Evolutionary conservation across 139 green algal genomes (phyloP).

Genomic region (Micractinium conductrix): DNA sequence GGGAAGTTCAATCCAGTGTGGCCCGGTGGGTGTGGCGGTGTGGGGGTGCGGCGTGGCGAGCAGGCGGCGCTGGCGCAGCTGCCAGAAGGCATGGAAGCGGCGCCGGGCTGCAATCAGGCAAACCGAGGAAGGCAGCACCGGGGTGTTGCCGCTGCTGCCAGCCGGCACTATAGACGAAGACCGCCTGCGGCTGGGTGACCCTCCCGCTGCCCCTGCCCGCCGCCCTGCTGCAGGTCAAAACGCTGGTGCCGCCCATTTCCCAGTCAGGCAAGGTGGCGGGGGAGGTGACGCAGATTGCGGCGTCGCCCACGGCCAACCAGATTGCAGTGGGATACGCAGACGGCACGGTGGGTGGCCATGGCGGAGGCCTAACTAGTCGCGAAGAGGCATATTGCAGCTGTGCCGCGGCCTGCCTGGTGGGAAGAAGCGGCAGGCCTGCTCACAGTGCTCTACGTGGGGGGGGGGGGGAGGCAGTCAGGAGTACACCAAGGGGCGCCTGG

Average conservation of each 20-base stretch:
- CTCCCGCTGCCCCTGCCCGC: too few species aligned
- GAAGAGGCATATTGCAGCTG: background rate
- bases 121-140: too few species aligned
- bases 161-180: too few species aligned
- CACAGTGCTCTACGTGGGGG: background rate
- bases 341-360: slow-evolving; percentile 59
- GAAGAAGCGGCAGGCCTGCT: background rate
- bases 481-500: background rate
- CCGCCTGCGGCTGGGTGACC: too few species aligned
- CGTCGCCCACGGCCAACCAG: slow-evolving; percentile 54
- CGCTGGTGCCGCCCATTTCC: slow-evolving; percentile 48
- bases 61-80: too few species aligned
- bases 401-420: background rate
- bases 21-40: too few species aligned
- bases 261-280: slow-evolving; percentile 50
- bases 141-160: too few species aligned
- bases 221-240: slow-evolving; percentile 44
- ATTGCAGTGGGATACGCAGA: slow-evolving; percentile 86
- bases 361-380: background rate
- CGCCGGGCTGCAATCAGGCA: too few species aligned
- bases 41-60: too few species aligned
- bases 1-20: too few species aligned
- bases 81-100: too few species aligned
- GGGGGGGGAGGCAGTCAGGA: too few species aligned
- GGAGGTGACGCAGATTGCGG: slow-evolving; percentile 79